A percentile compares a stretch with the other conserved stretches of the same genome.
Evolutionary conservation across 768 basidiomycete species (phyloP).

Genomic region (Boletus edulis): DNA sequence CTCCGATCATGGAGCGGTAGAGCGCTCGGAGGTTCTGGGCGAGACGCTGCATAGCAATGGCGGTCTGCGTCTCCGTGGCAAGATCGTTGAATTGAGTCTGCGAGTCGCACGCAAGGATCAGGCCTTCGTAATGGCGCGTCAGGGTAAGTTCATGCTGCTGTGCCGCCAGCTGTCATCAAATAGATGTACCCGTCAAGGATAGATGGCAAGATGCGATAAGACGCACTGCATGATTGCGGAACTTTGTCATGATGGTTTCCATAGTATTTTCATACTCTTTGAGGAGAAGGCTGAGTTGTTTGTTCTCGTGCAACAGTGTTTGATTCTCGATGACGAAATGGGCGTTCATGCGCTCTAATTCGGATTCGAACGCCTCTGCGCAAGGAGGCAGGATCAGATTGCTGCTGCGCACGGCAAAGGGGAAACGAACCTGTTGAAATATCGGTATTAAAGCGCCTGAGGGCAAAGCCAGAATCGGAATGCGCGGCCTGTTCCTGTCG

Average conservation of each 20-base stretch:
- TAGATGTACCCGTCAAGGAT: constrained; percentile 7
- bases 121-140: constrained; percentile 84
- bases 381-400: constrained; percentile 11
- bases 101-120: constrained; percentile 66
- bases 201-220: background rate
- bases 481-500: constrained; percentile 72
- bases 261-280: constrained; percentile 95
- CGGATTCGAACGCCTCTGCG: constrained; percentile 88
- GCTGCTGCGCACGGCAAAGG: constrained; percentile 1
- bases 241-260: constrained; percentile 96
- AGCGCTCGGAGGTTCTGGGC: constrained; percentile 69
- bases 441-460: constrained; percentile 86
- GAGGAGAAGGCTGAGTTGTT: constrained; percentile 81
- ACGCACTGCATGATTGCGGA: constrained; percentile 86
- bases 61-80: constrained; percentile 54
- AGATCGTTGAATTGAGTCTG: constrained; percentile 56
- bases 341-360: constrained; percentile 87
- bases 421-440: constrained; percentile 67
- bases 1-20: constrained; percentile 66
- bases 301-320: constrained; percentile 89
- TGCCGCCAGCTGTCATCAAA: constrained; percentile 67
- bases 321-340: constrained; percentile 94
- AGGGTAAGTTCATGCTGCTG: constrained; percentile 87
- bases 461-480: constrained; percentile 67
- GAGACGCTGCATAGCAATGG: constrained; percentile 70